Evolutionary conservation across 768 basidiomycete species (phyloP), one percentile per base, ranked within the genome.

Genomic region (Trametopsis cervina): DNA sequence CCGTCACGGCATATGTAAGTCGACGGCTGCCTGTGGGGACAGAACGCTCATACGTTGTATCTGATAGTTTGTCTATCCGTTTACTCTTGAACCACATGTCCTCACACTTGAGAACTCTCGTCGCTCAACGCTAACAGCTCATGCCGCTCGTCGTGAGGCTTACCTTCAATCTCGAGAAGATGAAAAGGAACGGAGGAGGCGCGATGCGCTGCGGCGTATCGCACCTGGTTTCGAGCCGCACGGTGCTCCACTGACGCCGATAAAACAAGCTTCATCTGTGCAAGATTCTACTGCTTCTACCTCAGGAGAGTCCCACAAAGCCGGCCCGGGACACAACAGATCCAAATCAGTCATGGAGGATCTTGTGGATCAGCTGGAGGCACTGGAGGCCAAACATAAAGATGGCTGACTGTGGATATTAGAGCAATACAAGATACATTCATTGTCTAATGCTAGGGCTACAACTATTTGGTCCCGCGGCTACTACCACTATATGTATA

Each of bases 11-110:
- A 53, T 98, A 98, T 62, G 95, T 94, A 55, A 57, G 80, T 64
- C 33, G n/a, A n/a, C 21, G 4, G 35, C 20, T 15, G 10, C 11
- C 36, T 23, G 22, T n/a, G n/a, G 9, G 11, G 18, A 4, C 26
- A 38, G 20, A 20, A 51, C 33, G 40, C 37, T 36, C 45, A 44
- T 23, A 53, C 40, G 9, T 24, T 44, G 43, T 10, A n/a, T 46
- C 17, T 7, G 18, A 4, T 62, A 98, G 94, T 96, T 97, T 58
- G 95, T 89, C 37, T 98, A 97, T 60, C 94, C 95, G 1, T 97
- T 91, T 72, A 86, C 92, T 2, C 77, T 98, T 44, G 95, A 98
- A 60, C 78, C 83, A 0, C 93, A 95, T 61, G 72, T 91, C 54
- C 65, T 94, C 44, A 77, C 80, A 1, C 67, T 89, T 35, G 88